Evolutionary conservation across 345 rosid species (phyloP), one percentile per base, ranked within the genome.

Genomic region (Stellera chamaejasme): DNA sequence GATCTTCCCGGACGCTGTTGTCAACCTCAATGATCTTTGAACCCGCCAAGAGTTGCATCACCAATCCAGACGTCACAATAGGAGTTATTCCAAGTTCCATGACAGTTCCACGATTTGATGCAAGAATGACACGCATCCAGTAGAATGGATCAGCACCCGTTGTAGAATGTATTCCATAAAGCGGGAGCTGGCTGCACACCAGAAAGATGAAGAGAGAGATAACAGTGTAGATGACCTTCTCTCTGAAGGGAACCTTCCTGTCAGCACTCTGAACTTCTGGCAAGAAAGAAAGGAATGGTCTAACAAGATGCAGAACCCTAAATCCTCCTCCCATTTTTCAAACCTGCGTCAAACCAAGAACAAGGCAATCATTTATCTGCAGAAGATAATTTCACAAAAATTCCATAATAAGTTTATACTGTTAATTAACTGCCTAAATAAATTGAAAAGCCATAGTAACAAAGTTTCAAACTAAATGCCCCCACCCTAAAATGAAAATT

Each of bases 61-160:
- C 83, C 13, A 82, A 63, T 6, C 88, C 91, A 56, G 91, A 81
- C 1, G 88, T 84, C 16, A 82, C 88, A 51, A 84, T 82, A 2
- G 88, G 91, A 16, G 91, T 81, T 44, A 84, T 84, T 52, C 91
- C 91, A 12, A 84, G 83, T 68, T 84, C 85, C 91, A 84, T 82
- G 6, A 79, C 91, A 12, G 91, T 82, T 2, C 91, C 91, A 53
- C 88, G 91, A 61, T 72, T 84, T 0, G 91, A 84, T 0, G 88
- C 91, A 42, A 84, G 91, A 50, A 81, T 84, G 48, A 81, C 91
- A 60, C 88, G 87, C 85, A 84, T 82, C 91, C 88, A 81, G 44
- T 84, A 81, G 69, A 84, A 84, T 0, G 91, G 91, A 74, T 84
- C 87, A 0, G 85, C 91, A 13, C 85, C 87, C 0, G 88, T 84